Conservation (phyloP, 148 eudicot genomes). For the Arbutus unedo region DNA sequence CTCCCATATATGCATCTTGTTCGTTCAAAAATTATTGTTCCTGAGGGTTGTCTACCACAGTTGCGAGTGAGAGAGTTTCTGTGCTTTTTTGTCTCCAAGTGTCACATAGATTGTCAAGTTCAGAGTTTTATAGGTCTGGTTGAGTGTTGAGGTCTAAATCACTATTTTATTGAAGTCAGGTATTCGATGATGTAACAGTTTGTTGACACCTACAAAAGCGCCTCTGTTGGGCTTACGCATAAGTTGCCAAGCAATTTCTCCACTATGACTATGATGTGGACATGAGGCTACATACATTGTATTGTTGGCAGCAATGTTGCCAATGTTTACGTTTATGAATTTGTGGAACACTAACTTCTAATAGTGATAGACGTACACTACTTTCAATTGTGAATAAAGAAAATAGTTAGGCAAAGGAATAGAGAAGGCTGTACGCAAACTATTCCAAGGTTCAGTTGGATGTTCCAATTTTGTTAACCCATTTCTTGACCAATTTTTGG, state of each 20-base stretch:
- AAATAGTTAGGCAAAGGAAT: background rate
- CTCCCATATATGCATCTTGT: background rate
- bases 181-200: background rate
- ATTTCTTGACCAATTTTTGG: background rate
- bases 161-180: background rate
- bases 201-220: background rate
- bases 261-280: background rate
- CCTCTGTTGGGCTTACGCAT: background rate
- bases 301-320: background rate
- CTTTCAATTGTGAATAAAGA: background rate
- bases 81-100: background rate
- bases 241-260: background rate
- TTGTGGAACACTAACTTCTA: background rate
- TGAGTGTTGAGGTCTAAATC: background rate
- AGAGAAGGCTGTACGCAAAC: too few relatives aligned
- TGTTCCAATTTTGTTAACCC: background rate
- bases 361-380: background rate
- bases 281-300: background rate
- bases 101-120: background rate
- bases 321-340: background rate
- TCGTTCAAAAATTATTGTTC: background rate
- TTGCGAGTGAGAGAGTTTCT: background rate
- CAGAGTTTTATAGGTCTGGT: background rate
- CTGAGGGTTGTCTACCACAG: background rate
- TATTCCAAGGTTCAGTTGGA: conserved; percentile 1